These are phyloP conservation scores for Danielia reshetovae DNA, from an alignment of 805 yeast genomes.

Conservation along the genomic window DNA sequence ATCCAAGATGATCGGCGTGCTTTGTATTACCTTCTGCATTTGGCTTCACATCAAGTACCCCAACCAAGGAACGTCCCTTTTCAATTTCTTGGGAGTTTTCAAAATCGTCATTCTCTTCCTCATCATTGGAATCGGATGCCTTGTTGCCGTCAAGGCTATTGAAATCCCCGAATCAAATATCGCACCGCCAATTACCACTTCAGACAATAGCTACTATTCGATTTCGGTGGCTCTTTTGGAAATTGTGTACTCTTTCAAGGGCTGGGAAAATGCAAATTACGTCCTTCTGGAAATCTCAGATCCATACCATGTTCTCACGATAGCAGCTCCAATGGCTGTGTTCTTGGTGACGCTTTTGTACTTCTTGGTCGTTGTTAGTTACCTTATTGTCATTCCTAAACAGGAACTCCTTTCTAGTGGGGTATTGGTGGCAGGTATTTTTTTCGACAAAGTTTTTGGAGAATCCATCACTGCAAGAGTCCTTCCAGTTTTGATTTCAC, in stretches of 20 bases:
- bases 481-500: slow-evolving; percentile 54
- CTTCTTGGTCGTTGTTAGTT: slow-evolving; percentile 54
- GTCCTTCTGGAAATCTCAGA: slow-evolving; percentile 55
- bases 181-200: slow-evolving; percentile 14
- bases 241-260: slow-evolving; percentile 61
- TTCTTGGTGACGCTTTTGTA: slow-evolving; percentile 49
- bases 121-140: slow-evolving; percentile 46
- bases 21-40: slow-evolving; percentile 43
- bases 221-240: slow-evolving; percentile 55
- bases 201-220: slow-evolving; percentile 40
- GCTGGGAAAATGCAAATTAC: slow-evolving; percentile 69
- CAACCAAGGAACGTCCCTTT: slow-evolving; percentile 45
- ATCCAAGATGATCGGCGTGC: slow-evolving; percentile 48
- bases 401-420: slow-evolving; percentile 51
- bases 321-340: slow-evolving; percentile 60
- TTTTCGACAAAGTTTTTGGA: slow-evolving; percentile 56
- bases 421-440: slow-evolving; percentile 60
- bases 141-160: slow-evolving; percentile 33
- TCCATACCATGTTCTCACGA: slow-evolving; percentile 53
- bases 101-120: slow-evolving; percentile 49
- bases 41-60: slow-evolving; percentile 49
- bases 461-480: slow-evolving; percentile 45
- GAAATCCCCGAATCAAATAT: slow-evolving; percentile 14
- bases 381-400: slow-evolving; percentile 50
- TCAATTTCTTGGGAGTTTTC: slow-evolving; percentile 51